These are phyloP conservation scores for Dryas alaskensis DNA, from an alignment of 306 rosid species.

Conservation along the genomic window DNA sequence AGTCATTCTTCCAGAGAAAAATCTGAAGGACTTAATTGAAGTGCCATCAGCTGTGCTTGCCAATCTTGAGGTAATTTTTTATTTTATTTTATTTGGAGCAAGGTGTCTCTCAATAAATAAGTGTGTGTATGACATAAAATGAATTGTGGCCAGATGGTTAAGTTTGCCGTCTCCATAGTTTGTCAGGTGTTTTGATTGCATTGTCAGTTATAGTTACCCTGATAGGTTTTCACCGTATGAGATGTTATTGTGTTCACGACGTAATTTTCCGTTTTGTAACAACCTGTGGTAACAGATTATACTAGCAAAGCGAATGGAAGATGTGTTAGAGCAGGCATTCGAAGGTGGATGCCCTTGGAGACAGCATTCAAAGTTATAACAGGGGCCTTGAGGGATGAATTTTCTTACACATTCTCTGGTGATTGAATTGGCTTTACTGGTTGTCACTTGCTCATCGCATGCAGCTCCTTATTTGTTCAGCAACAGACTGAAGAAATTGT, in stretches of 20 bases:
- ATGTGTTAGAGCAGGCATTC: conserved; percentile 74
- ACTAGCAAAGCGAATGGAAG: conserved; percentile 76
- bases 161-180: neutral
- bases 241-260: neutral
- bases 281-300: conserved; percentile 45
- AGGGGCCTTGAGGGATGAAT: conserved; percentile 20
- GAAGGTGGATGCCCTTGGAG: conserved; percentile 88
- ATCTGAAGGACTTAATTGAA: conserved; percentile 89
- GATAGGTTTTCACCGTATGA: neutral
- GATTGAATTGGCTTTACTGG: conserved; percentile 1
- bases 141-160: neutral
- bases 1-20: conserved; percentile 89
- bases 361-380: conserved; percentile 61
- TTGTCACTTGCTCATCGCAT: neutral
- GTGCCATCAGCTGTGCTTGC: conserved; percentile 80
- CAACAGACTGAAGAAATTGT: neutral
- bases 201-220: neutral
- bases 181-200: neutral
- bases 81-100: conserved; percentile 3
- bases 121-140: neutral
- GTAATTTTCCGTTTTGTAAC: neutral
- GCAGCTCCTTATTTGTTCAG: neutral
- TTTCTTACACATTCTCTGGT: neutral
- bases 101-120: conserved; percentile 5
- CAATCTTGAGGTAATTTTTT: conserved; percentile 64